Percentiles rank a stretch among this genome's conserved stretches.
These are phyloP conservation scores for Blastocladiella britannica DNA, from an alignment of 192 early-diverging fungal genomes.

Conservation along the genomic window DNA sequence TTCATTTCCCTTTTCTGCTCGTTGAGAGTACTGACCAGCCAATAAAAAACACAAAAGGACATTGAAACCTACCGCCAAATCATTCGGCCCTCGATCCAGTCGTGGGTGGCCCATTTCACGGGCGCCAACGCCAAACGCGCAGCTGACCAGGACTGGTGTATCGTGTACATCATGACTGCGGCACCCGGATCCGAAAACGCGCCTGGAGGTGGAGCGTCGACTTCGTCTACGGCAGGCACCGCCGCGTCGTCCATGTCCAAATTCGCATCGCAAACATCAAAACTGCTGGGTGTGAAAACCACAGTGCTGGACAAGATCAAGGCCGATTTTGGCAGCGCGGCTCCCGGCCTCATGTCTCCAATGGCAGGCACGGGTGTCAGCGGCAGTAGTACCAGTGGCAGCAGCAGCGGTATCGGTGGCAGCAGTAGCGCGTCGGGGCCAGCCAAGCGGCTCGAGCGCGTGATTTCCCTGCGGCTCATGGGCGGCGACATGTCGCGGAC, in stretches of 20 bases:
- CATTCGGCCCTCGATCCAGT: conserved; percentile 42
- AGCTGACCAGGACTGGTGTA: conserved; percentile 81
- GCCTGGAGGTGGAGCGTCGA: conserved; percentile 1
- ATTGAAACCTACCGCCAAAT: conserved; percentile 47
- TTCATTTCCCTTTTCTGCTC: neutral
- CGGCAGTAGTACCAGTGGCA: too few relatives aligned
- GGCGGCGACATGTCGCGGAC: conserved; percentile 31
- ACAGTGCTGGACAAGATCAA: conserved; percentile 69
- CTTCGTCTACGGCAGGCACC: neutral
- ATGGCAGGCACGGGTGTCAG: too few relatives aligned
- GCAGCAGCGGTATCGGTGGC: too few relatives aligned
- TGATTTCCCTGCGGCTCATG: neutral
- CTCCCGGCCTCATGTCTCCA: too few relatives aligned
- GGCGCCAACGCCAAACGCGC: too few relatives aligned
- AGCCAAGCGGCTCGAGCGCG: neutral
- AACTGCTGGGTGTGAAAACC: conserved; percentile 36
- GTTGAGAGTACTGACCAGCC: too few relatives aligned
- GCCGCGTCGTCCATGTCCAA: neutral
- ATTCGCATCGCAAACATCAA: neutral
- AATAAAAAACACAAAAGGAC: conserved; percentile 45
- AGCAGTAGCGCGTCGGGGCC: too few relatives aligned
- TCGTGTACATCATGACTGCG: conserved; percentile 49
- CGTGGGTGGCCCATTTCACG: conserved; percentile 53
- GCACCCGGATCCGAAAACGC: conserved; percentile 19
- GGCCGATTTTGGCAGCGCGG: conserved; percentile 56